A percentile compares a stretch with the other conserved stretches of the same genome.
These are phyloP conservation scores for Porogramme epimiltina DNA, from an alignment of 1,284 basidiomycete genomes.

Conservation along the genomic window DNA sequence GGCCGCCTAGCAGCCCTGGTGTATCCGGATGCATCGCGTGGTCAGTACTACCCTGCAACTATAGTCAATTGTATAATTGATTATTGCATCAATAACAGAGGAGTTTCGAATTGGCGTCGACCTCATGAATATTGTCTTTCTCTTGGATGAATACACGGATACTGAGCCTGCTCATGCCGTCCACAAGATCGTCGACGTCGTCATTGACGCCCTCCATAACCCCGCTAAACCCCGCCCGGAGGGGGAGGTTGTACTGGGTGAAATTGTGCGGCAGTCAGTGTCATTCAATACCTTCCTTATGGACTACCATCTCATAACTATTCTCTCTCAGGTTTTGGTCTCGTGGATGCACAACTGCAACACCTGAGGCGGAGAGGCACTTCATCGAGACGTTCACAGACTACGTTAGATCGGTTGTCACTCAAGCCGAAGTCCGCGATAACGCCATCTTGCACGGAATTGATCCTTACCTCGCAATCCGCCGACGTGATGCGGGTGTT, in stretches of 20 bases:
- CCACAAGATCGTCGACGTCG: conserved; percentile 10
- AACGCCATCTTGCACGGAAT: too few relatives aligned
- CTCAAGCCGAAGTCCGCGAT: too few relatives aligned
- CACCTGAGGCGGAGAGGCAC: not conserved
- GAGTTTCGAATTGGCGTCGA: conserved; percentile 35
- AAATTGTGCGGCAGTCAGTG: not conserved
- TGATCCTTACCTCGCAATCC: too few relatives aligned
- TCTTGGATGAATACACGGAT: conserved; percentile 46
- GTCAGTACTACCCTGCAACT: not conserved
- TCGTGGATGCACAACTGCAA: not conserved
- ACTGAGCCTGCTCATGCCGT: conserved; percentile 27
- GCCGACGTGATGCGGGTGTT: too few relatives aligned
- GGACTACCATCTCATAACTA: too few relatives aligned
- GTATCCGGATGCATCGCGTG: conserved; percentile 22
- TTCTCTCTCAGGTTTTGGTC: not conserved
- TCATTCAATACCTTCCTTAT: not conserved
- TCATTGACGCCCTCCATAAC: conserved; percentile 2
- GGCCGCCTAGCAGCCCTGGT: conserved; percentile 29
- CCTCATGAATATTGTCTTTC: conserved; percentile 44
- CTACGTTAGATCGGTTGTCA: too few relatives aligned
- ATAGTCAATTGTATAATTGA: not conserved
- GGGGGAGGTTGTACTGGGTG: not conserved
- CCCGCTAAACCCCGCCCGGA: conserved; percentile 3
- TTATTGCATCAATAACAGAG: conserved; percentile 13
- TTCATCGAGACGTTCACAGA: not conserved